Percentiles rank a stretch among this genome's conserved stretches.
phyloP scores from a whole-genome alignment of 805 yeast genomes.

The Candida railenensis region DNA sequence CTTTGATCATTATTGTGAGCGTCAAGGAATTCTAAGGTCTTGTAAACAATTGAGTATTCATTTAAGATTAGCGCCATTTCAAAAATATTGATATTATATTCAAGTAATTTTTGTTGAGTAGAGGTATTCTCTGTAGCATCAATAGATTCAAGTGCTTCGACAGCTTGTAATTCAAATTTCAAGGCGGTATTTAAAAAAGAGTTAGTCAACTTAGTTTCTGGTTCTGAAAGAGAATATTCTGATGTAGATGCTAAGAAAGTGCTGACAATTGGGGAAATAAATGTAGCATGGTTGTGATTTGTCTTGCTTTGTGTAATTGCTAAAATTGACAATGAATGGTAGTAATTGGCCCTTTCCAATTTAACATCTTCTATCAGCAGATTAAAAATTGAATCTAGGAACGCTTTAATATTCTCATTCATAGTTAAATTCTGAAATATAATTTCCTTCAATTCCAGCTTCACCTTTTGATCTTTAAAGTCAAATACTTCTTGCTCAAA shows the following conservation, averaged over 20 bases:
- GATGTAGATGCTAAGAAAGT: conserved; percentile 6
- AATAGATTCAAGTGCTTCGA: conserved; percentile 15
- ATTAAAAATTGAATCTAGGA: conserved; percentile 20
- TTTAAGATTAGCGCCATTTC: conserved; percentile 22
- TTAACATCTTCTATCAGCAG: conserved; percentile 9
- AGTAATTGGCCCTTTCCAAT: conserved; percentile 24
- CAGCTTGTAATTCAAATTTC: conserved; percentile 26
- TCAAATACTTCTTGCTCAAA: conserved; percentile 22
- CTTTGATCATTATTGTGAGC: conserved; percentile 1
- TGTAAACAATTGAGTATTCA: conserved; percentile 18
- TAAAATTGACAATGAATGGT: conserved; percentile 27
- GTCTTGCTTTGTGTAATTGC: conserved; percentile 16
- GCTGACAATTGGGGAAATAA: conserved; percentile 7
- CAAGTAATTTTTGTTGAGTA: conserved; percentile 7
- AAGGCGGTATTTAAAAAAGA: conserved; percentile 13
- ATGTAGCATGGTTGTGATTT: conserved; percentile 4
- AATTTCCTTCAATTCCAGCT: conserved; percentile 9
- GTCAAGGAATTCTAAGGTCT: conserved; percentile 6
- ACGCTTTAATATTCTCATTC: conserved; percentile 16
- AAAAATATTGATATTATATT: conserved; percentile 21
- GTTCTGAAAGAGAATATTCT: conserved; percentile 11
- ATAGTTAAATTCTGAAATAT: conserved; percentile 13
- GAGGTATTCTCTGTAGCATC: background rate
- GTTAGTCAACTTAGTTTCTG: conserved; percentile 8
- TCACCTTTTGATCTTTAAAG: conserved; percentile 8